These are phyloP conservation scores for Phellinidium pouzarii DNA, from an alignment of 1,284 basidiomycete genomes.

Conservation along the genomic window DNA sequence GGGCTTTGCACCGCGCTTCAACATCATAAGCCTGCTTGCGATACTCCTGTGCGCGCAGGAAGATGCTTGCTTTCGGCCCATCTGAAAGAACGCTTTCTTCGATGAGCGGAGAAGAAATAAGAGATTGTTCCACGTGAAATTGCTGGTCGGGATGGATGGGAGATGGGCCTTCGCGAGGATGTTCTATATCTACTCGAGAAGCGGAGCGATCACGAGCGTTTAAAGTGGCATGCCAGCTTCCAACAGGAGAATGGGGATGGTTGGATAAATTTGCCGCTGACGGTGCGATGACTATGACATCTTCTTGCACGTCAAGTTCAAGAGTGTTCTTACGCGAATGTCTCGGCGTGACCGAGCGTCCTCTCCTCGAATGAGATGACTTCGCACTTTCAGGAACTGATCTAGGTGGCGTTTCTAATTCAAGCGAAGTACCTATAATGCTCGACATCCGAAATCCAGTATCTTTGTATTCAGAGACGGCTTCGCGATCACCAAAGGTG, in stretches of 20 bases:
- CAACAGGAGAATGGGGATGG: neutral
- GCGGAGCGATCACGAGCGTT: neutral
- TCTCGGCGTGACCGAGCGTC: neutral
- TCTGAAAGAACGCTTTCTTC: slow-evolving; percentile 5
- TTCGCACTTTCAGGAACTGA: neutral
- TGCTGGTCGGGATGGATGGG: neutral
- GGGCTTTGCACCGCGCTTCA: neutral
- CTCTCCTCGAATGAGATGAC: neutral
- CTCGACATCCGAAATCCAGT: too few species aligned
- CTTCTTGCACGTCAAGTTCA: neutral
- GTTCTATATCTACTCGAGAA: neutral
- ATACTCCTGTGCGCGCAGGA: slow-evolving; percentile 1
- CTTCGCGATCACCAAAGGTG: too few species aligned
- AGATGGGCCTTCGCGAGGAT: neutral
- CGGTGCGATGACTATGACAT: neutral
- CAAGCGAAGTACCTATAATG: too few species aligned
- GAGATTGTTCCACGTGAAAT: neutral
- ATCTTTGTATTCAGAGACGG: too few species aligned
- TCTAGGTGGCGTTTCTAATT: neutral
- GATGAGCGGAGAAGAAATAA: neutral
- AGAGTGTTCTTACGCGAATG: neutral
- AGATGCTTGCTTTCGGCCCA: neutral
- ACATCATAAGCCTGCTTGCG: slow-evolving; percentile 9
- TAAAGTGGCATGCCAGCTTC: neutral
- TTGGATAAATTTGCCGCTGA: neutral